phyloP scores from a whole-genome alignment of 2,329 filamentous ascomycete genomes.

The Plenodomus biglobosus region DNA sequence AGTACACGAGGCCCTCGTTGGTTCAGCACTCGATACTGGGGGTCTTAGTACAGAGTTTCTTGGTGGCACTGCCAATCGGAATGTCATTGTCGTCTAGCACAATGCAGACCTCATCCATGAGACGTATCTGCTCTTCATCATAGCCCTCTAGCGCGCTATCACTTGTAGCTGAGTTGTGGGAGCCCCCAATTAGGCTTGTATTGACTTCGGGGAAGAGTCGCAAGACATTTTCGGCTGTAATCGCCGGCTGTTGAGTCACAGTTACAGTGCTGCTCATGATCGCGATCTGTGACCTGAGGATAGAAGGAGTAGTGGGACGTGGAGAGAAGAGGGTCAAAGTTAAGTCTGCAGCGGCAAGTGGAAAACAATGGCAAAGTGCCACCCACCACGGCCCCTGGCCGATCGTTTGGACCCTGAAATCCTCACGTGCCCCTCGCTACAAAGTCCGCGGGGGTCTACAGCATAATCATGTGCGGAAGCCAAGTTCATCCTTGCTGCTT shows the following conservation, averaged over 20 bases:
- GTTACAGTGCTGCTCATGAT: conserved; percentile 39
- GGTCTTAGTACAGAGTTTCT: conserved; percentile 76
- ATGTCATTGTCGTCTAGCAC: conserved; percentile 89
- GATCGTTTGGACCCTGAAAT: neutral
- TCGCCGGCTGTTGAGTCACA: conserved; percentile 55
- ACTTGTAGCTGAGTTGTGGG: conserved; percentile 58
- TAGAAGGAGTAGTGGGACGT: conserved; percentile 4
- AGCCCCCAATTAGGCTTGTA: conserved; percentile 61
- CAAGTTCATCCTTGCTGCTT: too few species aligned
- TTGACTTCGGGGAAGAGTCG: conserved; percentile 85
- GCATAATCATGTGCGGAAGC: too few species aligned
- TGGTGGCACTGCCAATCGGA: conserved; percentile 94
- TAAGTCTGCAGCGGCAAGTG: neutral
- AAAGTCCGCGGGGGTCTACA: neutral
- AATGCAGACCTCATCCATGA: conserved; percentile 99
- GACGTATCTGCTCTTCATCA: conserved; percentile 93
- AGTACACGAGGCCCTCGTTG: neutral
- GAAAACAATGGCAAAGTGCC: neutral
- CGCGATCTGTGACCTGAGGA: conserved; percentile 7
- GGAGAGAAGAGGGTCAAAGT: neutral
- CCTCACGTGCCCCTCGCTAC: neutral
- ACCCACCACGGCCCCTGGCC: neutral
- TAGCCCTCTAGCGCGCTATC: conserved; percentile 80
- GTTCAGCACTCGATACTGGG: neutral
- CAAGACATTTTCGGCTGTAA: conserved; percentile 84